phyloP scores from a whole-genome alignment of 129 eudicot species.

The Solidago caesia region DNA sequence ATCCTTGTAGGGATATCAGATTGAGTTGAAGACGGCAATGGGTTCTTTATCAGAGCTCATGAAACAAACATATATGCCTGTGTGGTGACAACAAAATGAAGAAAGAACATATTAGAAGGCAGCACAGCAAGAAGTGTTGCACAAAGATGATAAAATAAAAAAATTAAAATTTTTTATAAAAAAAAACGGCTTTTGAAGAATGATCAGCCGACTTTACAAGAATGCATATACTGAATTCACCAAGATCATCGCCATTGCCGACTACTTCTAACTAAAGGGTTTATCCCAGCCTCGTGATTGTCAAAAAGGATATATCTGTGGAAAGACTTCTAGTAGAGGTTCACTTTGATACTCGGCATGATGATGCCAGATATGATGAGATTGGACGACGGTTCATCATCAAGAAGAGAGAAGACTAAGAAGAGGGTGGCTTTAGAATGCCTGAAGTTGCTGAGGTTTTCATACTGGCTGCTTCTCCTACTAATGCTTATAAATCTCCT shows the following conservation, averaged over 20 bases:
- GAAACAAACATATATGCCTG: constrained; percentile 40
- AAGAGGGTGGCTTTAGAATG: constrained; percentile 53
- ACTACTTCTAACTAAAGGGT: constrained; percentile 35
- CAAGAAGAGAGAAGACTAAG: constrained; percentile 26
- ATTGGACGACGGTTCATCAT: constrained; percentile 12
- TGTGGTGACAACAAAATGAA: constrained; percentile 7
- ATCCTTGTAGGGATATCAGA: neutral
- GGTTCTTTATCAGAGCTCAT: constrained; percentile 5
- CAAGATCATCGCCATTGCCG: constrained; percentile 11
- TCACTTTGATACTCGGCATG: neutral
- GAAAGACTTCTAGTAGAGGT: constrained; percentile 5
- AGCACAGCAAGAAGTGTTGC: neutral
- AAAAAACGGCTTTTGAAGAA: constrained; percentile 25
- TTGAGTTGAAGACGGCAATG: constrained; percentile 18
- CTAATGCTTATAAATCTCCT: constrained; percentile 6
- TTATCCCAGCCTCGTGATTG: constrained; percentile 30
- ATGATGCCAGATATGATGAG: constrained; percentile 6
- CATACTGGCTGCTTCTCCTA: constrained; percentile 30
- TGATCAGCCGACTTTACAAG: constrained; percentile 26
- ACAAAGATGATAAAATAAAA: constrained; percentile 14
- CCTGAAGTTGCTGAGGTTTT: constrained; percentile 55
- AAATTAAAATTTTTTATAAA: too few species aligned
- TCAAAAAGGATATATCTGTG: constrained; percentile 1
- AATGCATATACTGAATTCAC: constrained; percentile 24
- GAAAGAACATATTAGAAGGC: constrained; percentile 20